These are phyloP conservation scores for Dunaliella primolecta DNA, from an alignment of 139 green algal genomes.

Conservation along the genomic window DNA sequence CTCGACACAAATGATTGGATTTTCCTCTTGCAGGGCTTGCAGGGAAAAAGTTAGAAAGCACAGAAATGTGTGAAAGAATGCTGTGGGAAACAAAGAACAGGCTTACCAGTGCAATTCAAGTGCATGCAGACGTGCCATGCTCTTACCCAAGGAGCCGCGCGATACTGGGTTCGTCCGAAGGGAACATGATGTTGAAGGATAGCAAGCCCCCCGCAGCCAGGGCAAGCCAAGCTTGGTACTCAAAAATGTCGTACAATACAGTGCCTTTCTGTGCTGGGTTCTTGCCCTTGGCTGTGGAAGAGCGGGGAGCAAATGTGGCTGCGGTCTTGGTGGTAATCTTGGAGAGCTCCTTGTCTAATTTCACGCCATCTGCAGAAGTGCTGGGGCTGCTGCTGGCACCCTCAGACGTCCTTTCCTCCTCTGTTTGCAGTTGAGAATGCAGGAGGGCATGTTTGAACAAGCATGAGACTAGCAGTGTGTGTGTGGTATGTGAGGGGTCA, in stretches of 20 bases:
- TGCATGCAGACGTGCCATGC: too few species aligned
- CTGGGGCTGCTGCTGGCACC: slow-evolving; percentile 14
- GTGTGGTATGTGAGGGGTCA: too few species aligned
- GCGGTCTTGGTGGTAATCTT: slow-evolving; percentile 67
- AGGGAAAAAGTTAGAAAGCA: too few species aligned
- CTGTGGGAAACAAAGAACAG: too few species aligned
- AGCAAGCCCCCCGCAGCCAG: slow-evolving; percentile 75
- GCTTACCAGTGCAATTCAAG: too few species aligned
- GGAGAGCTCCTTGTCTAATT: slow-evolving; percentile 49
- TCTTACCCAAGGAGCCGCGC: slow-evolving; percentile 85
- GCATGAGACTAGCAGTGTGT: too few species aligned
- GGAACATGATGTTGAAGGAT: slow-evolving; percentile 94
- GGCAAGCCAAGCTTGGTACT: slow-evolving; percentile 77
- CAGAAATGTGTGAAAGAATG: not conserved
- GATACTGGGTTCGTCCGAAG: slow-evolving; percentile 89
- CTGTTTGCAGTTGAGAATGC: too few species aligned
- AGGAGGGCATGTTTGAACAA: too few species aligned
- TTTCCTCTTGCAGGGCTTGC: too few species aligned
- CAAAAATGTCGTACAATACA: slow-evolving; percentile 76
- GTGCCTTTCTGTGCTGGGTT: slow-evolving; percentile 88
- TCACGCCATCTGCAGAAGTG: not conserved
- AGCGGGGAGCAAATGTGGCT: slow-evolving; percentile 81
- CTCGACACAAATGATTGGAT: too few species aligned
- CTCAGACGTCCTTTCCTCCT: not conserved
- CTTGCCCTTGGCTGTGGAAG: slow-evolving; percentile 52